phyloP scores from a whole-genome alignment of 257 asterid genomes.

The Fraxinus anomala region DNA sequence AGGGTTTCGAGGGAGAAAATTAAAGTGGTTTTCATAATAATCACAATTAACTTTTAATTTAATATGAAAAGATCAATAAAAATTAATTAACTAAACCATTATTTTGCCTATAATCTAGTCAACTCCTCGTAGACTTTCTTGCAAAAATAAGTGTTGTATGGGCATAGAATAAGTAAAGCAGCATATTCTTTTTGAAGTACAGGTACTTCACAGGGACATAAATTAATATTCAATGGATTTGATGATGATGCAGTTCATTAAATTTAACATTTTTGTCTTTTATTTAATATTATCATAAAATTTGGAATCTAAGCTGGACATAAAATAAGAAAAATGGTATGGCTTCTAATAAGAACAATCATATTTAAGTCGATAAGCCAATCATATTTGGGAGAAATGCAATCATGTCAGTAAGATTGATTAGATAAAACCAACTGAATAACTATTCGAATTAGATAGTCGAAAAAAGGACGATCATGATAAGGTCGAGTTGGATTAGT shows the following conservation, averaged over 20 bases:
- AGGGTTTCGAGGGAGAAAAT: not conserved
- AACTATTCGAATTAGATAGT: too few species aligned
- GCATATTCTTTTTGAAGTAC: constrained; percentile 34
- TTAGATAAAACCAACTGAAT: too few species aligned
- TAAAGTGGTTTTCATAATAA: not conserved
- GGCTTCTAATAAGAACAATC: too few species aligned
- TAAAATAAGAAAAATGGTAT: not conserved
- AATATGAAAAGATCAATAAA: not conserved
- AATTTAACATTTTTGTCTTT: constrained; percentile 14
- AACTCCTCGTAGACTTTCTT: constrained; percentile 32
- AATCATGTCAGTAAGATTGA: too few species aligned
- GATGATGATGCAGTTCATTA: constrained; percentile 14
- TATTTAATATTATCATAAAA: constrained; percentile 26
- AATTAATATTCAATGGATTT: constrained; percentile 19
- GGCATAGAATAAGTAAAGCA: constrained; percentile 26
- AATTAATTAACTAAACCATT: not conserved
- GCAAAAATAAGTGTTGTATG: constrained; percentile 28
- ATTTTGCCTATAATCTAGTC: constrained; percentile 35
- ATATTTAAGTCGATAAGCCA: not conserved
- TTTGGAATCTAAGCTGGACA: constrained; percentile 28
- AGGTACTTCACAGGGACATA: constrained; percentile 31
- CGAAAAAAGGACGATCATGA: not conserved
- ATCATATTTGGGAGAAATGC: constrained; percentile 26
- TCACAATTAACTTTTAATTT: not conserved
- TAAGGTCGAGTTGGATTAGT: not conserved